Percentiles rank a stretch among this genome's conserved stretches.
Conservation (phyloP, 208 protist species). For the Crithidia acanthocephali region DNA sequence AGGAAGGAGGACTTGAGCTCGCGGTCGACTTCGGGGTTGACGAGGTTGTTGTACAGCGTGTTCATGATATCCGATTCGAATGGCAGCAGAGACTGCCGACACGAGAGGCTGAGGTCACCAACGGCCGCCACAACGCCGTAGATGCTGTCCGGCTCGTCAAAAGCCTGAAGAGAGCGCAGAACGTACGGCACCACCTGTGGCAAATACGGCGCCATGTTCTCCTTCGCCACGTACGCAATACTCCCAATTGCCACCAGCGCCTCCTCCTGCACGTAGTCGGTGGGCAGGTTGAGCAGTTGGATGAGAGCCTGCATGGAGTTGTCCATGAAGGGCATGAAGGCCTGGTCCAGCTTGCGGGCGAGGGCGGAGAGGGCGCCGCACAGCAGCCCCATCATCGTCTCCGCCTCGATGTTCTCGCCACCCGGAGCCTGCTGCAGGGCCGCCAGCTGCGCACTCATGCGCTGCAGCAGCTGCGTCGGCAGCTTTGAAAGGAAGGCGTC, state of each 20-base stretch:
- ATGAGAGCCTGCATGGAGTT: slow-evolving; percentile 66
- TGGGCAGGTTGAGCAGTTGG: slow-evolving; percentile 53
- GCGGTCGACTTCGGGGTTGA: slow-evolving; percentile 79
- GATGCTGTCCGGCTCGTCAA: slow-evolving; percentile 88
- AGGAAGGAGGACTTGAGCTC: slow-evolving; percentile 96
- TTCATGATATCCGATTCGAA: slow-evolving; percentile 87
- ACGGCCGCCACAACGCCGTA: slow-evolving; percentile 89
- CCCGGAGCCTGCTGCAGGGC: slow-evolving; percentile 25
- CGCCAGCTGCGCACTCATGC: slow-evolving; percentile 51
- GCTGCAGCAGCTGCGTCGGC: slow-evolving; percentile 74
- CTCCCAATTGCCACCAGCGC: slow-evolving; percentile 93
- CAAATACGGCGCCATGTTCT: slow-evolving; percentile 86
- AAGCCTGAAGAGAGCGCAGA: slow-evolving; percentile 62
- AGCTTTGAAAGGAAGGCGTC: slow-evolving; percentile 62
- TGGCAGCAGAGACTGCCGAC: slow-evolving; percentile 64
- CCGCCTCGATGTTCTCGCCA: slow-evolving; percentile 46
- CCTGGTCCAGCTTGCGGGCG: slow-evolving; percentile 66
- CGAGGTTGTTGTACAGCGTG: slow-evolving; percentile 79
- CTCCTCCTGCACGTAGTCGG: slow-evolving; percentile 92
- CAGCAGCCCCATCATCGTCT: slow-evolving; percentile 84
- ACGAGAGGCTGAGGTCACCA: slow-evolving; percentile 94
- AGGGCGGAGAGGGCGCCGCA: slow-evolving; percentile 84
- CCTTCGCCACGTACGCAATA: slow-evolving; percentile 86
- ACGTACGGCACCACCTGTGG: slow-evolving; percentile 85
- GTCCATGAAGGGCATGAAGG: slow-evolving; percentile 54